Evolutionary conservation across 78 protist genomes (phyloP).

Genomic region (Dictyostelium firmibasis): DNA sequence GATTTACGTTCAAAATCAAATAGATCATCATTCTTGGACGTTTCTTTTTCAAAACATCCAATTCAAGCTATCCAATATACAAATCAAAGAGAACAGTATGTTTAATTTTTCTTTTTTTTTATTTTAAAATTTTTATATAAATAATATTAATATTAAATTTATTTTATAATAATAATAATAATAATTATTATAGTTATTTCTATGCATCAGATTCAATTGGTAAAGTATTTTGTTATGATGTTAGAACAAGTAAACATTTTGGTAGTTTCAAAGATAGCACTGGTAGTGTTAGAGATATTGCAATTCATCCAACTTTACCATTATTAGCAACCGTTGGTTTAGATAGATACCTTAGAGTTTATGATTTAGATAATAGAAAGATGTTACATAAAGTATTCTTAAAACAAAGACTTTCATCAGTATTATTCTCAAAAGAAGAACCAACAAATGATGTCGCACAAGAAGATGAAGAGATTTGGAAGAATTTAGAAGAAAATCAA

Average conservation of each 20-base stretch:
- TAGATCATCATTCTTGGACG: background rate
- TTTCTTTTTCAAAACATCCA: slow-evolving; percentile 21
- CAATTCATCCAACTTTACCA: slow-evolving; percentile 42
- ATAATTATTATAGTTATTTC: background rate
- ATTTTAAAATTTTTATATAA: background rate
- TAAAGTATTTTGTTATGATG: slow-evolving; percentile 19
- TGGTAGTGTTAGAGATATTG: slow-evolving; percentile 34
- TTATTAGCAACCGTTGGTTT: slow-evolving; percentile 36
- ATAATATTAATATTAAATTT: background rate
- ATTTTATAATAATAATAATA: background rate
- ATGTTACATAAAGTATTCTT: slow-evolving; percentile 20
- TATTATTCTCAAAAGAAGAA: slow-evolving; percentile 30
- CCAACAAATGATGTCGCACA: background rate
- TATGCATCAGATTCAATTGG: slow-evolving; percentile 44
- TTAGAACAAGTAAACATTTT: slow-evolving; percentile 4
- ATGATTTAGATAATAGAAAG: slow-evolving; percentile 2
- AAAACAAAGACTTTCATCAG: slow-evolving; percentile 35
- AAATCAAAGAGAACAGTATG: slow-evolving; percentile 24
- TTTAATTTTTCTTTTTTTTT: background rate
- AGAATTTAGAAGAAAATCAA: background rate
- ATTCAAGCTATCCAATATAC: background rate
- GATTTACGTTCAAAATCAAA: background rate
- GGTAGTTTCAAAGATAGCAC: slow-evolving; percentile 38
- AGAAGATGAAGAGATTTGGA: slow-evolving; percentile 33
- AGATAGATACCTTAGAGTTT: slow-evolving; percentile 47